These are phyloP conservation scores for Vitis hybrid DNA, from an alignment of 177 flowering plant species.

Conservation along the genomic window DNA sequence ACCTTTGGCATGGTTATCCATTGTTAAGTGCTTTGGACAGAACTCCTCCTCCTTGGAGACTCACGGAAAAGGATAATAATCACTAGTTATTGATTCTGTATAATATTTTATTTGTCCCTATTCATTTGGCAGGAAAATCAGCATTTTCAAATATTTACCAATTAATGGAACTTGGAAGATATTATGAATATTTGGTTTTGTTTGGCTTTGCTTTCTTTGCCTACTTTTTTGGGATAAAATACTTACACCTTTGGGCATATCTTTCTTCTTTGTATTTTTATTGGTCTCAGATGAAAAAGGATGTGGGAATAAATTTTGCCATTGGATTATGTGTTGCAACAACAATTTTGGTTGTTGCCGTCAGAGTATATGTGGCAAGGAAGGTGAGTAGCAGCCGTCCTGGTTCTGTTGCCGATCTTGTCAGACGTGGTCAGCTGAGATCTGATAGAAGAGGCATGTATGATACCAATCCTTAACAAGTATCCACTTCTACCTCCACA, in stretches of 20 bases:
- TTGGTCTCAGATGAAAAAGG: constrained; percentile 45
- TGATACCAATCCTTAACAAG: constrained; percentile 35
- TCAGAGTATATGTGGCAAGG: constrained; percentile 45
- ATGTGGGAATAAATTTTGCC: constrained; percentile 33
- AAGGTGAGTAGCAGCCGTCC: constrained; percentile 45
- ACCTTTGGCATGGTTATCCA: too few species aligned
- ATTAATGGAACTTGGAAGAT: too few species aligned
- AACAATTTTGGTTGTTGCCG: constrained; percentile 42
- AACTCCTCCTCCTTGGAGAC: too few species aligned
- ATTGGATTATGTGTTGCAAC: constrained; percentile 47
- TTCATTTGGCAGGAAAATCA: too few species aligned
- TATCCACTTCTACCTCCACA: background rate
- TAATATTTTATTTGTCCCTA: too few species aligned
- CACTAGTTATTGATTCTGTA: too few species aligned
- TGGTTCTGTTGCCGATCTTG: constrained; percentile 95
- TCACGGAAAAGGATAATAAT: too few species aligned
- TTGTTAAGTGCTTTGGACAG: too few species aligned
- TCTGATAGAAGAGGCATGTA: constrained; percentile 99
- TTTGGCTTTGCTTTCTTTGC: too few species aligned
- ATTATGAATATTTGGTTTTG: too few species aligned
- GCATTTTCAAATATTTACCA: too few species aligned
- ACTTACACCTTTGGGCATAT: background rate
- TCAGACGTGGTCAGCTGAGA: constrained; percentile 90
- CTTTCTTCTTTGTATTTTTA: background rate
- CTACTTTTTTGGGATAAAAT: background rate